Evolutionary conservation across 768 basidiomycete genomes (phyloP), one percentile per base, ranked within the genome.

Genomic region (Scleroderma citrinum): DNA sequence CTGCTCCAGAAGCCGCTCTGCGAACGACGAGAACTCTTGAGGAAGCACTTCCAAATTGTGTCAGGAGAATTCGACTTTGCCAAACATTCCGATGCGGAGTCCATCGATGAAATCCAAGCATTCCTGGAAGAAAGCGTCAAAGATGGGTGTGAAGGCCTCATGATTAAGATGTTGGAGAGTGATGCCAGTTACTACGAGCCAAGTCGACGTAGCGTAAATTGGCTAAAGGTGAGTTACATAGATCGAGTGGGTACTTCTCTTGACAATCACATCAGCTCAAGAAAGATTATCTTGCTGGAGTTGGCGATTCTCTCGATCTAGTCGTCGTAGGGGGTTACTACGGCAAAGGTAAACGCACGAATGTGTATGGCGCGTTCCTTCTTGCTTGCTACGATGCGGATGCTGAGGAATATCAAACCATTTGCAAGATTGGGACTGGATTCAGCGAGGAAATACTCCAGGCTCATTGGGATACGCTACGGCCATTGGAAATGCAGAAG

Each of bases 391-490:
- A 92, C 64, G 96, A 99, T 65, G 74, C 83, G 49, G 96, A 98
- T 57, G 77, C 87, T 17, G 95, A 97, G 66, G 88, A 90, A 63
- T 98, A 80, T 64, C 96, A 99, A 62, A 93, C 94, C 4, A 92
- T 98, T 46, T 98, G 96, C 78, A 99, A 99, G 67, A 96, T 99
- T 56, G 96, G 96, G 8, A 99, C 96, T 0, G 96, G 96, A 2
- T 98, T 99, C 71, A 89, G 87, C 49, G 96, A 99, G 59, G 96
- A 98, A 62, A 76, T 79, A 50, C 67, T 99, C 30, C 82, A 87
- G 60, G 68, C 76, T 14, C 90, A 95, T 59, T 87, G 85, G 67
- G 80, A 87, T n/a, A 71, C 77, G 3, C 76, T 99, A 23, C 84
- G 87, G 54, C 84, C 91, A 13, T 75, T 93, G 32, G 91, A 88